phyloP scores from a whole-genome alignment of 805 yeast species.

The Aciculoconidium aculeatum region DNA sequence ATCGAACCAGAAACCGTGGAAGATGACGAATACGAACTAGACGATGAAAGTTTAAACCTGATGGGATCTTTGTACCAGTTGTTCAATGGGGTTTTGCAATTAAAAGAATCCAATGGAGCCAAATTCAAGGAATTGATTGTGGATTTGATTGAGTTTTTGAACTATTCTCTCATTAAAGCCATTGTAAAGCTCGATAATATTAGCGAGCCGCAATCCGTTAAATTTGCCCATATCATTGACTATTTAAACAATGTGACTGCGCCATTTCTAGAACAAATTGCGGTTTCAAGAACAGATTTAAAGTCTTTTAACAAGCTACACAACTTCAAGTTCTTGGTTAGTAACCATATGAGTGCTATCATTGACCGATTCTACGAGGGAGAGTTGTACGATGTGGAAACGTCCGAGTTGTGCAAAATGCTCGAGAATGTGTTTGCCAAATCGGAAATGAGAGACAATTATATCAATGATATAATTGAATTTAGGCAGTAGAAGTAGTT shows the following conservation, averaged over 20 bases:
- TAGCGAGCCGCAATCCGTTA: slow-evolving; percentile 29
- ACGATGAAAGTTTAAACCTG: slow-evolving; percentile 15
- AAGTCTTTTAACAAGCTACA: slow-evolving; percentile 22
- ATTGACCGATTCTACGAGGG: slow-evolving; percentile 48
- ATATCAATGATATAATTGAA: slow-evolving; percentile 42
- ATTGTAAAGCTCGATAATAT: slow-evolving; percentile 25
- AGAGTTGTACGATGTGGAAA: slow-evolving; percentile 42
- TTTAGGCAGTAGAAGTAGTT: slow-evolving; percentile 25
- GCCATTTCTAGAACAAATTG: slow-evolving; percentile 13
- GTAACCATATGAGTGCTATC: slow-evolving; percentile 39
- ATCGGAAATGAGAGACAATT: slow-evolving; percentile 39
- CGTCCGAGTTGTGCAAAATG: slow-evolving; percentile 39
- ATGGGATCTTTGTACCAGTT: slow-evolving; percentile 15
- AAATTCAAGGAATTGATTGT: slow-evolving; percentile 23
- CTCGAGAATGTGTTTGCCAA: slow-evolving; percentile 38
- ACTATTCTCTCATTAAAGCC: slow-evolving; percentile 22
- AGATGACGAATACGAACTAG: slow-evolving; percentile 13
- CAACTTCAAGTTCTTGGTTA: slow-evolving; percentile 28
- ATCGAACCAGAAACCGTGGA: slow-evolving; percentile 2
- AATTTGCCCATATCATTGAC: slow-evolving; percentile 22
- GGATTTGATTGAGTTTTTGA: slow-evolving; percentile 22
- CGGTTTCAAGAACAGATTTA: slow-evolving; percentile 14
- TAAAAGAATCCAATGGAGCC: slow-evolving; percentile 20
- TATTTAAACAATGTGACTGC: slow-evolving; percentile 16
- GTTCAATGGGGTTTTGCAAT: slow-evolving; percentile 16